Evolutionary conservation across 2,329 filamentous ascomycete species (phyloP), one percentile per base, ranked within the genome.

Genomic region (Davidsoniella neocaledoniae): DNA sequence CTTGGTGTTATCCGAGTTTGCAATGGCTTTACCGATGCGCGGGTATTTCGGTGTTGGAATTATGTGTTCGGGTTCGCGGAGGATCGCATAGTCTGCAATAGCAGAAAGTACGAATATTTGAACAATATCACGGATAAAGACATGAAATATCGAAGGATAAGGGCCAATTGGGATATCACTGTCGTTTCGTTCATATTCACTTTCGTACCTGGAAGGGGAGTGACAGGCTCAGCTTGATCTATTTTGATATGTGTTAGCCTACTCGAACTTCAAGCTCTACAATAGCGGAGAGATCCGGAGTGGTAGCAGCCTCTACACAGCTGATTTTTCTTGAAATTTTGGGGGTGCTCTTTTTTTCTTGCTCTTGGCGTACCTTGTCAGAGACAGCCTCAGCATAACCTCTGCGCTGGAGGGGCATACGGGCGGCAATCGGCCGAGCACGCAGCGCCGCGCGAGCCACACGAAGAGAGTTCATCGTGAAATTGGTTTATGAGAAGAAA

Each of bases 181-280:
- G 7, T 36, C 21, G 16, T 17, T 29, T 33, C 25, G 37, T 33
- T 41, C 8, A 33, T 9, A 46, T 9, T 36, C 14, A 40, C 25
- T 19, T 25, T 64, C 84, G 70, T 86, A 96, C 91, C 87, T 95
- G 85, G 73, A 96, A 90, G 72, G 91, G 91, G 61, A 98, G 84
- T 67, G 85, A 80, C 73, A 98, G 76, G 76, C 86, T 94, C 73
- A 98, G 81, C 81, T 94, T 93, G 77, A 98, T 94, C 78, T 81
- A 60, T 54, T 42, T 23, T 33, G 29, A 36, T 45, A 10, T 26
- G 25, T 23, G 42, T 43, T 43, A 43, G 9, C 21, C 29, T 26
- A 33, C 12, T 33, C 8, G 12, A 10, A 33, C 4, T 10, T 9
- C 29, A 9, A 9, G 4, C 29, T 33, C 8, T 33, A 12, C 8